phyloP scores from a whole-genome alignment of 1,284 basidiomycete genomes.

The Leccinum insigne region DNA sequence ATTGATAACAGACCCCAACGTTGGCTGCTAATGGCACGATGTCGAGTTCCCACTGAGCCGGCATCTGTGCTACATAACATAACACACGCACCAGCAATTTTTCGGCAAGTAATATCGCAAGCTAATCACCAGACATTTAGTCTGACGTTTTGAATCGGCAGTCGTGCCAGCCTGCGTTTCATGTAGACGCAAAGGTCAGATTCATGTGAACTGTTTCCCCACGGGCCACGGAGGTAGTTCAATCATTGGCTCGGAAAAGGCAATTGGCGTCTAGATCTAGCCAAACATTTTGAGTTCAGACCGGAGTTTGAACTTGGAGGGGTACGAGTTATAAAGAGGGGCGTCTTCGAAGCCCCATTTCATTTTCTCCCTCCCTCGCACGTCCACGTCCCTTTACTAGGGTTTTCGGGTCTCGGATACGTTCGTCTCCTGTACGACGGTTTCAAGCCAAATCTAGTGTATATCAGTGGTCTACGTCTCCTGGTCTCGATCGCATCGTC shows the following conservation, averaged over 20 bases:
- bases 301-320: slow-evolving; percentile 51
- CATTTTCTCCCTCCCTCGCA: slow-evolving; percentile 37
- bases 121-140: not conserved
- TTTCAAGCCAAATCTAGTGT: slow-evolving; percentile 39
- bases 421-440: slow-evolving; percentile 42
- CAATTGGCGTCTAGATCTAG: slow-evolving; percentile 24
- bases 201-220: not conserved
- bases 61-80: not conserved
- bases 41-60: slow-evolving; percentile 5
- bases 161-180: not conserved
- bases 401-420: slow-evolving; percentile 51
- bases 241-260: slow-evolving; percentile 24
- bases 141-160: not conserved
- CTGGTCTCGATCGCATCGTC: slow-evolving; percentile 37
- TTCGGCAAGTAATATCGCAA: not conserved
- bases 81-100: not conserved
- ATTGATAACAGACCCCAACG: slow-evolving; percentile 23
- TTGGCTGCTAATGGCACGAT: slow-evolving; percentile 5
- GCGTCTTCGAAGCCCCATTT: slow-evolving; percentile 31
- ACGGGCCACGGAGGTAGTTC: slow-evolving; percentile 14
- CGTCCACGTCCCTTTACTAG: slow-evolving; percentile 42
- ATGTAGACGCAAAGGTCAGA: not conserved
- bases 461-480: slow-evolving; percentile 33
- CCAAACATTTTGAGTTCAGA: slow-evolving; percentile 31
- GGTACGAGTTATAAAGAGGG: slow-evolving; percentile 49